These are phyloP conservation scores for Plasmodium malariae DNA, from an alignment of 169 alveolate genomes.

Conservation along the genomic window DNA sequence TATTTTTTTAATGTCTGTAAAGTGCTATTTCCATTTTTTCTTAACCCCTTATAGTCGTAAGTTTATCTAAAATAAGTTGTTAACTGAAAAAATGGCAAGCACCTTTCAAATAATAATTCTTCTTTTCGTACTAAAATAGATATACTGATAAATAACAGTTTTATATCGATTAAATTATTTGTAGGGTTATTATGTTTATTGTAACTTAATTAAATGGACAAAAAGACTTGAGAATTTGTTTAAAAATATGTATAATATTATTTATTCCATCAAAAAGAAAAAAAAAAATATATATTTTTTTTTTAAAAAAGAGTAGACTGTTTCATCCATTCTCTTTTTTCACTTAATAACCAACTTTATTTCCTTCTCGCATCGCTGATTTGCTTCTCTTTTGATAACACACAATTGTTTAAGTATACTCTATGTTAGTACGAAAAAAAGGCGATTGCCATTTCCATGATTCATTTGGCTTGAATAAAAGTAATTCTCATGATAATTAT, in stretches of 20 bases:
- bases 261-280: neutral
- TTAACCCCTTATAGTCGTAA: neutral
- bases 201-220: neutral
- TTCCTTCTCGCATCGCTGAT: no score
- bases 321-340: no score
- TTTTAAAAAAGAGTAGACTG: no score
- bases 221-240: neutral
- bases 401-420: no score
- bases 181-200: neutral
- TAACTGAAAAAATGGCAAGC: neutral
- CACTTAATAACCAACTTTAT: no score
- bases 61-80: neutral
- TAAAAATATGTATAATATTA: no score
- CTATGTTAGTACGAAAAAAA: no score
- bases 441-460: no score
- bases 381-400: no score
- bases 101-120: neutral
- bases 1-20: neutral
- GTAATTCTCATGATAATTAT: no score
- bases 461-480: no score
- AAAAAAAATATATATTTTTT: no score
- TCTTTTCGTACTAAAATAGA: neutral
- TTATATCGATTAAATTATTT: slow-evolving; percentile 7
- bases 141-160: neutral
- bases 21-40: neutral